Percentiles rank a stretch among this genome's conserved stretches.
These are phyloP conservation scores for Suillus occidentalis DNA, from an alignment of 768 basidiomycete genomes.

Conservation along the genomic window DNA sequence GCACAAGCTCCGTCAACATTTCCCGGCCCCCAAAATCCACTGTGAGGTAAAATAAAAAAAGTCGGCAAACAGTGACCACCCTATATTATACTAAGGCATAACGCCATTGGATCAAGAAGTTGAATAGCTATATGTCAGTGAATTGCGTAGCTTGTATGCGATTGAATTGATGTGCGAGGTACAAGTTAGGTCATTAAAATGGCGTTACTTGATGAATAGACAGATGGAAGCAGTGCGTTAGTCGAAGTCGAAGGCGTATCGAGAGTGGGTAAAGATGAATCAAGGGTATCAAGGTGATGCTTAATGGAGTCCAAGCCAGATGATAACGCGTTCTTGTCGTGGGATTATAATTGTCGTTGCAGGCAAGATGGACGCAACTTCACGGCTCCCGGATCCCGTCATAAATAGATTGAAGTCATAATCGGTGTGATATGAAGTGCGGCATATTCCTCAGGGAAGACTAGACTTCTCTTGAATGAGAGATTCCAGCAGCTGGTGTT, in stretches of 20 bases:
- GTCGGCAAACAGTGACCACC: conserved; percentile 1
- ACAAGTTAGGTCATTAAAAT: conserved; percentile 26
- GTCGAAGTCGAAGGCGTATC: conserved; percentile 9
- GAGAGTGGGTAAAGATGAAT: conserved; percentile 30
- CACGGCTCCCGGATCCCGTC: conserved; percentile 2
- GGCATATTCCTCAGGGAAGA: conserved; percentile 21
- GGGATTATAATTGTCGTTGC: conserved; percentile 8
- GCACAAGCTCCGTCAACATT: conserved; percentile 11
- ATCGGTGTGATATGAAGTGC: conserved; percentile 6
- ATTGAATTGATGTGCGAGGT: conserved; percentile 23
- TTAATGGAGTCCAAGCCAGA: conserved; percentile 19
- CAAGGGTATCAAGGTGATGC: conserved; percentile 32
- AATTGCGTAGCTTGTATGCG: conserved; percentile 5
- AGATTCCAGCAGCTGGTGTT: conserved; percentile 46
- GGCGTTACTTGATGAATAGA: conserved; percentile 20
- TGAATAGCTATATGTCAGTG: conserved; percentile 11
- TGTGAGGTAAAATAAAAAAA: background rate
- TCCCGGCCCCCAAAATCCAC: conserved; percentile 12
- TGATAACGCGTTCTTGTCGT: conserved; percentile 7
- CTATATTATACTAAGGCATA: background rate
- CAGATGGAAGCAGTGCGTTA: conserved; percentile 17
- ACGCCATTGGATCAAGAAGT: conserved; percentile 10
- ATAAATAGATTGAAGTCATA: conserved; percentile 12
- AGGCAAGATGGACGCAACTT: conserved; percentile 2
- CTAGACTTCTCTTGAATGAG: conserved; percentile 57